Conservation (phyloP, 129 eudicot genomes). For the Pittosporum tobira region DNA sequence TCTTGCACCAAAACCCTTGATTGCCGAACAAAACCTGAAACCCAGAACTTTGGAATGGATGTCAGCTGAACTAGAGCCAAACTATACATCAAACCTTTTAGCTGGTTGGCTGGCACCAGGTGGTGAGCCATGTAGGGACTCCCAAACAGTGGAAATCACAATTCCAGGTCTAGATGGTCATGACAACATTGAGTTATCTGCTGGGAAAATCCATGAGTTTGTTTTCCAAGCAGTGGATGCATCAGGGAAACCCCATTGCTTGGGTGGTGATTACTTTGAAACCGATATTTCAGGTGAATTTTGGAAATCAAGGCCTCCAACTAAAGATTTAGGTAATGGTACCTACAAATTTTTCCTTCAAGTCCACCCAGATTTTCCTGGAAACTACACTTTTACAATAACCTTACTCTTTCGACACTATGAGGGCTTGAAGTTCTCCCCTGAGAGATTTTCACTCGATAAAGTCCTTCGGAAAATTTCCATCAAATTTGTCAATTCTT, state of each 20-base stretch:
- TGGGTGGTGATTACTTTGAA: slow-evolving; percentile 90
- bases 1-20: slow-evolving; percentile 4
- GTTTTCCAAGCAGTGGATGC: slow-evolving; percentile 67
- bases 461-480: slow-evolving; percentile 45
- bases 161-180: slow-evolving; percentile 43
- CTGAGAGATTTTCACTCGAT: slow-evolving; percentile 52
- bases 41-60: slow-evolving; percentile 42
- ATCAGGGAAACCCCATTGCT: slow-evolving; percentile 50
- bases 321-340: slow-evolving; percentile 67
- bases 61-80: slow-evolving; percentile 50
- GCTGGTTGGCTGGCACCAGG: slow-evolving; percentile 65
- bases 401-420: slow-evolving; percentile 61
- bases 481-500: slow-evolving; percentile 27
- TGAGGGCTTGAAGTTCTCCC: slow-evolving; percentile 71
- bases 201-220: slow-evolving; percentile 62
- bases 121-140: slow-evolving; percentile 72
- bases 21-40: background rate
- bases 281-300: slow-evolving; percentile 55
- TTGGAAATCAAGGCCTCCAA: slow-evolving; percentile 88
- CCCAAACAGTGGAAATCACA: slow-evolving; percentile 51
- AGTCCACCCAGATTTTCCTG: slow-evolving; percentile 76
- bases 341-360: slow-evolving; percentile 62
- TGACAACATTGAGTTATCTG: slow-evolving; percentile 24
- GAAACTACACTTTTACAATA: slow-evolving; percentile 51
- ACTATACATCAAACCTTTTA: slow-evolving; percentile 50